These are phyloP conservation scores for Cutaneotrichosporon curvatum DNA, from an alignment of 1,284 basidiomycete species.

Conservation along the genomic window DNA sequence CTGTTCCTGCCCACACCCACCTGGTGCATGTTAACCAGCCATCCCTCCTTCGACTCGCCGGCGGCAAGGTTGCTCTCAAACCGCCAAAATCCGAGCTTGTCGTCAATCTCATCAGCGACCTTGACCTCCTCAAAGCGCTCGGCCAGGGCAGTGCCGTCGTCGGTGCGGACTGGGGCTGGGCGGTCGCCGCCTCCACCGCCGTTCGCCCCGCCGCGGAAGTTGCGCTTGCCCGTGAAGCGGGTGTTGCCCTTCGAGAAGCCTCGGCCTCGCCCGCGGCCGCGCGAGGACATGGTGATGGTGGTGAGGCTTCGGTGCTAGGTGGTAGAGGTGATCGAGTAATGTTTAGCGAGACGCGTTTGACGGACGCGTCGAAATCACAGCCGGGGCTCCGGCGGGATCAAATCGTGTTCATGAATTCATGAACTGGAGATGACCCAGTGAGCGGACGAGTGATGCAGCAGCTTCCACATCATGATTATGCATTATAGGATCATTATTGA, in stretches of 20 bases:
- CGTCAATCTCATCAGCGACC: conserved; percentile 79
- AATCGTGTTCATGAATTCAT: too few relatives aligned
- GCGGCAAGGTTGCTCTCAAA: conserved; percentile 55
- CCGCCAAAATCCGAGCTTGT: conserved; percentile 79
- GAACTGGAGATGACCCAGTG: too few relatives aligned
- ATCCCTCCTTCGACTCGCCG: conserved; percentile 68
- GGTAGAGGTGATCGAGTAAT: neutral
- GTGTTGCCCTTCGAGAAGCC: conserved; percentile 41
- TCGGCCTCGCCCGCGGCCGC: conserved; percentile 53
- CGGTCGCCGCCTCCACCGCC: conserved; percentile 19
- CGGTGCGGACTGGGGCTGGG: conserved; percentile 60
- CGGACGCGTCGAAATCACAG: neutral
- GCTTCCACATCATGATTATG: too few relatives aligned
- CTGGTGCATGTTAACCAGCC: conserved; percentile 99
- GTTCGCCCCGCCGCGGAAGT: conserved; percentile 10
- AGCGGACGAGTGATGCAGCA: too few relatives aligned
- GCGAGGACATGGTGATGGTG: conserved; percentile 11
- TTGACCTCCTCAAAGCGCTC: conserved; percentile 75
- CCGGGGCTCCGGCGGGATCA: neutral
- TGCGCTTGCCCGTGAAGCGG: conserved; percentile 39
- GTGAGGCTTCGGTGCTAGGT: neutral
- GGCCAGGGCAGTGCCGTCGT: conserved; percentile 73
- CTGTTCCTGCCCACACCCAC: conserved; percentile 50
- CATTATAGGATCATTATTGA: too few relatives aligned
- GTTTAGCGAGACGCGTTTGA: neutral